phyloP scores from a whole-genome alignment of 768 basidiomycete species.

The Neoboletus magnificus region DNA sequence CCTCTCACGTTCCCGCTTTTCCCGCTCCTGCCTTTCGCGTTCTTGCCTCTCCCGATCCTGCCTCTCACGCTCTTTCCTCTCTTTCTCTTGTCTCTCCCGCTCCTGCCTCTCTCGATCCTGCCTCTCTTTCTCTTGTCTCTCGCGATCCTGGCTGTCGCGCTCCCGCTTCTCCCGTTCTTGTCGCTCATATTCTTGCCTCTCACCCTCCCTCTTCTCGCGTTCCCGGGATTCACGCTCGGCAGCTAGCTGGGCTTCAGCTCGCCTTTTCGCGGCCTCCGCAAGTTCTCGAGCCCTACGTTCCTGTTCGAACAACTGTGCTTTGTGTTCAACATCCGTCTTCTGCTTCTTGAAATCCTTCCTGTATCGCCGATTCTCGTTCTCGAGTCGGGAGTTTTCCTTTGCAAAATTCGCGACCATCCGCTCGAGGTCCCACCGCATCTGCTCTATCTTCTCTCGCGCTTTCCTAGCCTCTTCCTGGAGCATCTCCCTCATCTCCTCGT shows the following conservation, averaged over 20 bases:
- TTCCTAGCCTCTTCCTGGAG: slow-evolving; percentile 41
- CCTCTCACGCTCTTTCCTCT: neutral
- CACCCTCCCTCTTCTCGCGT: slow-evolving; percentile 1
- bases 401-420: slow-evolving; percentile 38
- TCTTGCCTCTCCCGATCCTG: neutral
- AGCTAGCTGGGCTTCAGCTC: slow-evolving; percentile 18
- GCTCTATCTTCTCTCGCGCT: slow-evolving; percentile 40
- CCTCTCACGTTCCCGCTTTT: neutral
- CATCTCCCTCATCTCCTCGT: slow-evolving; percentile 42
- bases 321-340: slow-evolving; percentile 18
- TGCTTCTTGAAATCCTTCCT: slow-evolving; percentile 17
- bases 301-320: slow-evolving; percentile 17
- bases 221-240: slow-evolving; percentile 10
- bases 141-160: neutral
- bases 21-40: neutral
- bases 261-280: slow-evolving; percentile 20
- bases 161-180: neutral
- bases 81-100: neutral
- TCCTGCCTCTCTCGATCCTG: neutral
- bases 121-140: neutral
- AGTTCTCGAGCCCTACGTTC: slow-evolving; percentile 26
- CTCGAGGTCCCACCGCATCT: slow-evolving; percentile 39
- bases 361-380: slow-evolving; percentile 26
- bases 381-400: slow-evolving; percentile 33
- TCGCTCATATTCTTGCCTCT: neutral